Percentiles rank a stretch among this genome's conserved stretches.
phyloP scores from a whole-genome alignment of 257 asterid species.

The Cruciata laevipes region DNA sequence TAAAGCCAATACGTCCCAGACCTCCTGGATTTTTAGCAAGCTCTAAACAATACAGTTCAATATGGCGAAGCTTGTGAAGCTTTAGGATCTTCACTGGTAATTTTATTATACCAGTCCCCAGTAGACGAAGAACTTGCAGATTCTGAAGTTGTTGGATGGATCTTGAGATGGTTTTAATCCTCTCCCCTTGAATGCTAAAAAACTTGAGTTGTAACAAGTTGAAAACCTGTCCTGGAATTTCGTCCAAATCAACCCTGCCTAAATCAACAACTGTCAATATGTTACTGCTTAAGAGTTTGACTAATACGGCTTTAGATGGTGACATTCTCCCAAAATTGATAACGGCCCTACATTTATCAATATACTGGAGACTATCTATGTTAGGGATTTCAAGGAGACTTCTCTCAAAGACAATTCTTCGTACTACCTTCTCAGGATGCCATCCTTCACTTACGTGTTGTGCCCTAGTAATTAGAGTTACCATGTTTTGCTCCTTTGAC shows the following conservation, averaged over 20 bases:
- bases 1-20: not conserved
- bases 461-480: not conserved
- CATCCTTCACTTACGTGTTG: not conserved
- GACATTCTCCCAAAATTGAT: not conserved
- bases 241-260: constrained; percentile 2
- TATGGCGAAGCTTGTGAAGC: constrained; percentile 11
- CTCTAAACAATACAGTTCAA: not conserved
- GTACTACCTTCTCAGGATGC: constrained; percentile 1
- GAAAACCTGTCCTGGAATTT: constrained; percentile 21
- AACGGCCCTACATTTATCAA: constrained; percentile 16
- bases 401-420: constrained; percentile 6
- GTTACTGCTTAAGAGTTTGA: constrained; percentile 1
- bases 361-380: no score
- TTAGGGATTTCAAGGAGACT: not conserved
- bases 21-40: no score
- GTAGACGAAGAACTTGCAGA: no score
- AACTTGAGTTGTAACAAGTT: constrained; percentile 19
- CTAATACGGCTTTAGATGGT: not conserved
- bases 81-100: no score
- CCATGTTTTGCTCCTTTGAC: constrained; percentile 16
- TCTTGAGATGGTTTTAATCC: constrained; percentile 9
- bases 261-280: constrained; percentile 19
- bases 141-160: not conserved
- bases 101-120: no score
- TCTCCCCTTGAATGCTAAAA: constrained; percentile 7